Evolutionary conservation across 2,329 filamentous ascomycete genomes (phyloP).

Genomic region (Cladosporium sp.): DNA sequence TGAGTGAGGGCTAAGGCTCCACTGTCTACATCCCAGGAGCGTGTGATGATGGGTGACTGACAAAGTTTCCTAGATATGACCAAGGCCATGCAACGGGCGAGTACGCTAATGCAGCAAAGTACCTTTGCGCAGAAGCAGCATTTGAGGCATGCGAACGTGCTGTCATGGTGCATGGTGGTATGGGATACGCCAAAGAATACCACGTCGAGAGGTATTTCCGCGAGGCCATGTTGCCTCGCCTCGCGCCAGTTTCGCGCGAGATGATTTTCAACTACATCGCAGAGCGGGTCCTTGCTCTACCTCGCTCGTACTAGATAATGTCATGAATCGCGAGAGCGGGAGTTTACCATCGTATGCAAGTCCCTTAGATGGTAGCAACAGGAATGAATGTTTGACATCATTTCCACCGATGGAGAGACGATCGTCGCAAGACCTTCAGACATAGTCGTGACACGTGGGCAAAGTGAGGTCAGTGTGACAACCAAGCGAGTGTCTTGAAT

Average conservation of each 20-base stretch:
- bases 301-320: conserved; percentile 59
- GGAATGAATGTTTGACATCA: no score
- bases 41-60: conserved; percentile 18
- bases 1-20: conserved; percentile 48
- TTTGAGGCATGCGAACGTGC: conserved; percentile 64
- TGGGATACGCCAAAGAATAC: conserved; percentile 67
- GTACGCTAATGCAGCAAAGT: conserved; percentile 69
- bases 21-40: conserved; percentile 37
- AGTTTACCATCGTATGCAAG: no score
- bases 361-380: no score
- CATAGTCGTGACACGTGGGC: no score
- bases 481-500: no score
- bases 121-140: conserved; percentile 66
- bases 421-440: no score
- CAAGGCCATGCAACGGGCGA: conserved; percentile 51
- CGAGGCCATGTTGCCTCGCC: conserved; percentile 65
- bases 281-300: conserved; percentile 36
- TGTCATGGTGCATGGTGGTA: conserved; percentile 62
- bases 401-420: no score
- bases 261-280: conserved; percentile 40
- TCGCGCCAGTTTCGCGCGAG: conserved; percentile 60
- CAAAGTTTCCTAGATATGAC: conserved; percentile 44
- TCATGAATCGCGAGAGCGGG: background rate
- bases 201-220: conserved; percentile 67
- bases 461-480: no score